A percentile compares a stretch with the other conserved stretches of the same genome.
Evolutionary conservation across 768 basidiomycete species (phyloP).

Genomic region (Epithele typhae): DNA sequence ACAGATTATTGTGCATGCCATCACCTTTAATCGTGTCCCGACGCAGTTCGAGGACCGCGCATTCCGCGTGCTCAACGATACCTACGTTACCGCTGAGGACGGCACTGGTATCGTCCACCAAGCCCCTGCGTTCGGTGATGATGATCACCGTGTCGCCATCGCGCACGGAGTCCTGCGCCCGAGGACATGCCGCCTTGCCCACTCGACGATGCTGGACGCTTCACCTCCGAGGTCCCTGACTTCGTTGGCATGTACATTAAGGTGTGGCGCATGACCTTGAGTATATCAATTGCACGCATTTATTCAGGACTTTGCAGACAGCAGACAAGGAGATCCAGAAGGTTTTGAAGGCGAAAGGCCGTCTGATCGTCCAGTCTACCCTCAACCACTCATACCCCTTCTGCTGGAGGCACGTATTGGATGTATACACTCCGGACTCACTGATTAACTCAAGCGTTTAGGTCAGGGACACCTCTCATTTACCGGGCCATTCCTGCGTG

Average conservation of each 20-base stretch:
- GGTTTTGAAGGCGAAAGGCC: conserved; percentile 78
- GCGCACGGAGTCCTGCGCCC: conserved; percentile 75
- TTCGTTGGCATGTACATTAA: conserved; percentile 89
- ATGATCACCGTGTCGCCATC: conserved; percentile 92
- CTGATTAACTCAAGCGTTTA: conserved; percentile 24
- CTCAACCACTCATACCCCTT: conserved; percentile 91
- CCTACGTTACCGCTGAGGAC: conserved; percentile 88
- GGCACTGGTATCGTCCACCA: conserved; percentile 99
- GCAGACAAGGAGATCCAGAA: conserved; percentile 96
- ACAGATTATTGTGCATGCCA: neutral
- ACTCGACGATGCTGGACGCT: conserved; percentile 84
- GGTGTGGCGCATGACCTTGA: conserved; percentile 33
- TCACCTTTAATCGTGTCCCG: conserved; percentile 1
- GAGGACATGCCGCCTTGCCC: conserved; percentile 98
- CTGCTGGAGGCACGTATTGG: conserved; percentile 78
- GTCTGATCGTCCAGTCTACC: conserved; percentile 83
- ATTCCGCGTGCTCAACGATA: conserved; percentile 84
- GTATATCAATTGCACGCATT: too few species aligned
- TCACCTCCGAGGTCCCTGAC: conserved; percentile 86
- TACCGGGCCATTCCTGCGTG: conserved; percentile 95
- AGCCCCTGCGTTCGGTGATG: conserved; percentile 97
- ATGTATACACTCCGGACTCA: neutral
- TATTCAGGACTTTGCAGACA: conserved; percentile 40
- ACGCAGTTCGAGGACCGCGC: conserved; percentile 84
- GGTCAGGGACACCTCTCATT: conserved; percentile 92